Conservation (phyloP, 2,329 filamentous ascomycete species). For the Botrytis fragariae region DNA sequence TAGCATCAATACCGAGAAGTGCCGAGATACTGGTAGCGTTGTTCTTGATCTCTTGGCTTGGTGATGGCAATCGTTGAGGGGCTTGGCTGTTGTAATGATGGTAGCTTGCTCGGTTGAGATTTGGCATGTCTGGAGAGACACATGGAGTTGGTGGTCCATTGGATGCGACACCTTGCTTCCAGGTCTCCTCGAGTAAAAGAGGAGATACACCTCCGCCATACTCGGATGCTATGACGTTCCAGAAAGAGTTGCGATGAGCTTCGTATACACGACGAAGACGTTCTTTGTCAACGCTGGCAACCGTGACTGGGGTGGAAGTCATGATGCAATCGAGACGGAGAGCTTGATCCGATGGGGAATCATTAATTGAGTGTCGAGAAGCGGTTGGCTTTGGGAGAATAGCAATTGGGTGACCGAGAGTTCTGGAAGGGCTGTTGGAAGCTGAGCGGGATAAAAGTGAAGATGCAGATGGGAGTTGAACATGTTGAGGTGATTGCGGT, state of each 20-base stretch:
- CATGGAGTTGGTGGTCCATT: constrained; percentile 39
- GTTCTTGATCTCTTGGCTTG: constrained; percentile 44
- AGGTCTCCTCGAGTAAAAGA: constrained; percentile 67
- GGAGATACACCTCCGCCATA: constrained; percentile 65
- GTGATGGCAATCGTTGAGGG: constrained; percentile 50
- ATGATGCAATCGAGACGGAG: constrained; percentile 60
- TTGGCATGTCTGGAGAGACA: constrained; percentile 35
- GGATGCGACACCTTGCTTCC: constrained; percentile 44
- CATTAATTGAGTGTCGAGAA: constrained; percentile 46
- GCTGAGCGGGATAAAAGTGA: constrained; percentile 50
- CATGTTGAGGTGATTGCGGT: constrained; percentile 35
- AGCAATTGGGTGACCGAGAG: constrained; percentile 48
- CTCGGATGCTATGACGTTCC: constrained; percentile 67
- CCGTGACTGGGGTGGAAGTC: constrained; percentile 43
- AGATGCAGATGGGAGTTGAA: constrained; percentile 47
- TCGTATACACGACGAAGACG: constrained; percentile 70
- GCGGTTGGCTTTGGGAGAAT: constrained; percentile 65
- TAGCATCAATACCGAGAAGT: constrained; percentile 52
- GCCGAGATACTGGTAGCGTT: constrained; percentile 57
- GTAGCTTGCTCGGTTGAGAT: constrained; percentile 15
- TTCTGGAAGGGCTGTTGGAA: constrained; percentile 50
- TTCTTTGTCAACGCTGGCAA: constrained; percentile 50
- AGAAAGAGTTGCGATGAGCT: constrained; percentile 68
- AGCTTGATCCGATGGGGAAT: constrained; percentile 40
- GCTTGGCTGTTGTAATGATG: constrained; percentile 41